Percentiles rank a stretch among this genome's conserved stretches.
phyloP scores from a whole-genome alignment of 306 rosid genomes.

The Sindora glabra region DNA sequence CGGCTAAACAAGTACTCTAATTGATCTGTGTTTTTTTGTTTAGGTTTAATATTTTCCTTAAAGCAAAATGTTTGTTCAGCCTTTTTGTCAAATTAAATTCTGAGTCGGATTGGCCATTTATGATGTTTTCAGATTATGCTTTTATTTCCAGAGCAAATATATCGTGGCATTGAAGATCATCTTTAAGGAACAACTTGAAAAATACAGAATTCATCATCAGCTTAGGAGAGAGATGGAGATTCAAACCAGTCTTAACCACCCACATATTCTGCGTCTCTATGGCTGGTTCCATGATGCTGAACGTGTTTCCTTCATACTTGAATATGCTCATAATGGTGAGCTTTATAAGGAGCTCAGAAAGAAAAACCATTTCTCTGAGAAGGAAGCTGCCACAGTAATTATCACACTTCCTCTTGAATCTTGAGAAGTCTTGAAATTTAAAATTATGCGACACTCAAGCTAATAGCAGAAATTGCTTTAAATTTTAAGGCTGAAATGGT shows the following conservation, averaged over 20 bases:
- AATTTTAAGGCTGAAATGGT: too few relatives aligned
- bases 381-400: constrained; percentile 65
- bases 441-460: too few relatives aligned
- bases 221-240: constrained; percentile 80
- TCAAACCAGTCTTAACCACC: constrained; percentile 55
- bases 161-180: constrained; percentile 77
- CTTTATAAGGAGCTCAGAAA: constrained; percentile 56
- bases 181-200: constrained; percentile 65
- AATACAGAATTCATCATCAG: constrained; percentile 62
- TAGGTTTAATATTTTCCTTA: not conserved
- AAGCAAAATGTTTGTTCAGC: too few relatives aligned
- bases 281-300: constrained; percentile 83
- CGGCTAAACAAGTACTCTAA: too few relatives aligned
- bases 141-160: constrained; percentile 48
- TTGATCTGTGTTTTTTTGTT: not conserved
- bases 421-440: too few relatives aligned
- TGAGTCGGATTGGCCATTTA: not conserved
- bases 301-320: constrained; percentile 73
- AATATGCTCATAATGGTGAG: constrained; percentile 83
- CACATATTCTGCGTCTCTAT: constrained; percentile 55
- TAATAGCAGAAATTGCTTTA: too few relatives aligned
- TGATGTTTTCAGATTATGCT: too few relatives aligned
- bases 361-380: constrained; percentile 41
- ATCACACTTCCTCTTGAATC: not conserved
- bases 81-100: not conserved